Conservation (phyloP, 2,329 filamentous ascomycete genomes). For the Pestalotiopsis sp. region DNA sequence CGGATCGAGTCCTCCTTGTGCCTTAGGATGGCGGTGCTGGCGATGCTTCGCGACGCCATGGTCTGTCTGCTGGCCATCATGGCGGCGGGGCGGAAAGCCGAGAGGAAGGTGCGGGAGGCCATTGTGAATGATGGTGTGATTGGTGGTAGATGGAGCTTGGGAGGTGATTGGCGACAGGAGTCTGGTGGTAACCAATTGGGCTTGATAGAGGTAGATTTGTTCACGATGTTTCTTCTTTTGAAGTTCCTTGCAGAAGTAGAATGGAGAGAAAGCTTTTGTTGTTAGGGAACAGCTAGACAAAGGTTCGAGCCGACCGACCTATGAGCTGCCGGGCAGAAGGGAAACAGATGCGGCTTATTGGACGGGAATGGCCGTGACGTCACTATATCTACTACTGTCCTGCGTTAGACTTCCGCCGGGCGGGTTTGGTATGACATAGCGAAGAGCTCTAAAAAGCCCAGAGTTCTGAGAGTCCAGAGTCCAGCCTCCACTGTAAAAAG, state of each 20-base stretch:
- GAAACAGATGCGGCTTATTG: conserved; percentile 4
- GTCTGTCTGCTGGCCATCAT: conserved; percentile 14
- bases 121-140: conserved; percentile 8
- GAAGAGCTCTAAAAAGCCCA: background rate
- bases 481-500: background rate
- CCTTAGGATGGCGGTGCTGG: conserved; percentile 14
- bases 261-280: background rate
- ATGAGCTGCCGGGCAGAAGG: background rate
- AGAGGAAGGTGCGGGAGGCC: conserved; percentile 15
- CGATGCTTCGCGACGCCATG: conserved; percentile 15
- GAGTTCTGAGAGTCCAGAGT: too few species aligned
- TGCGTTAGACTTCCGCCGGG: background rate
- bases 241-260: background rate
- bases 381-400: conserved; percentile 3
- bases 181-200: background rate
- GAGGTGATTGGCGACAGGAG: background rate
- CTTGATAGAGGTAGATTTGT: background rate
- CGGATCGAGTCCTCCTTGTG: conserved; percentile 18
- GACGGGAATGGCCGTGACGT: conserved; percentile 9
- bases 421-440: background rate
- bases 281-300: background rate
- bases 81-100: conserved; percentile 13
- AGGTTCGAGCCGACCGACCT: background rate
- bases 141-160: background rate
- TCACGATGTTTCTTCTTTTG: background rate